Base-by-base conservation (phyloP, 1,284 basidiomycete genomes). In the Pyrrhoderma lamaoense region DNA sequence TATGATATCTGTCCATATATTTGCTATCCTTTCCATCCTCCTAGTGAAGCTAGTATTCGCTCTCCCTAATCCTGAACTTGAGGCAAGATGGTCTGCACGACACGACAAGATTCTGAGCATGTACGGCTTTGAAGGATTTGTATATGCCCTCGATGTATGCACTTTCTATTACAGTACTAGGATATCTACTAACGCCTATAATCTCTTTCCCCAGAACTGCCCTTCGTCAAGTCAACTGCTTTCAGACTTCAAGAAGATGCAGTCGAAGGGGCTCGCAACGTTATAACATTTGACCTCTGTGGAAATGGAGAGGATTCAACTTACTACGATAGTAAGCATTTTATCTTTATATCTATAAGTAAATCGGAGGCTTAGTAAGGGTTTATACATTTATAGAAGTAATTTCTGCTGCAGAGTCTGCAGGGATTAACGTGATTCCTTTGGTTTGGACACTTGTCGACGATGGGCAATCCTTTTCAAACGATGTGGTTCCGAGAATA, bases 141-240 rank as follows among this genome's bases (percentile, higher is more conserved):
- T 54, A 8, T 54, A 54, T 37, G 53, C 50, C 13, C 36, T 54
- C 22, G 53, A 54, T 35, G 53, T 54, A 46, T 19, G 49, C 39
- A 19, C 2, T 19, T 21, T 18, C 35, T 34, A 31, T 37, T 47
- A 3, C 4, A 8, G 16, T 16, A 8, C 2, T 13, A 44, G 2
- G 37, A 18, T n/a, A 11, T 19, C 35, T 27, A 42, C 35, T 8
- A 18, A 42, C 36, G 18, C 8, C 22, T 11, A 19, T 19, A 21
- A 16, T 5, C 23, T 3, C 31, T 7, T 21, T 9, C 23, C 1
- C 8, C 16, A 54, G 53, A 27, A 51, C 8, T 54, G 53, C 19
- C 53, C 53, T 2, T 42, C 25, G 11, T 46, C 42, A 18, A 31
- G 21, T 18, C 22, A 51, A 14, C n/a, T 50, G 34, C 27, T 42